Evolutionary conservation across 805 yeast genomes (phyloP), one percentile per base, ranked within the genome.

Genomic region (Sugiyamaella qingdaonensis): DNA sequence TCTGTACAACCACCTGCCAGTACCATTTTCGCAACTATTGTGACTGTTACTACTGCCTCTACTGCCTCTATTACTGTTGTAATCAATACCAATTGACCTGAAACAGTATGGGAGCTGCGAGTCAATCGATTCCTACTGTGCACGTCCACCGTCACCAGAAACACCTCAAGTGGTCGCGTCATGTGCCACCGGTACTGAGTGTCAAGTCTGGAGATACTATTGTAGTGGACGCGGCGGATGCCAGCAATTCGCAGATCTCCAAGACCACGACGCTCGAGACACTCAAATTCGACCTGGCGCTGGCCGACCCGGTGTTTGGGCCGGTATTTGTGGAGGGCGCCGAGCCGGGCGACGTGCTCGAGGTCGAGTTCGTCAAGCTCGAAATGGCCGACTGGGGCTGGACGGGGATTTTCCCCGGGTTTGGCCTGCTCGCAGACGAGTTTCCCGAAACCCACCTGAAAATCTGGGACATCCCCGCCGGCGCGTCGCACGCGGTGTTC

Each of bases 301-400:
- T 41, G 13, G 34, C 48, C 8, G 55, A 53, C 29, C 55, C 55
- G 10, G 52, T 53, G 32, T 53, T 48, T 16, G 55, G 55, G 10
- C 55, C 55, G n/a, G 53, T 53, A 8, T 53, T 41, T 44, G 48
- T 53, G 29, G 52, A 48, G 21, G 53, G 34, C 11, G 55, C 55
- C 18, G 49, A 53, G 18, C 49, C 52, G 13, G 55, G 55, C 13
- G 55, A 53, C 44, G 51, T 46, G 18, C 35, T 53, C 19, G 55
- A 53, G 35, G 55, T 53, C 31, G 52, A 50, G 34, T 21, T 53
- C n/a, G 29, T 48, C 9, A 49, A 53, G 10, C 46, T 53, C 13
- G 48, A 48, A 4, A 16, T 37, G 24, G 37, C 54, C 16, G 50
- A 53, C 37, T 53, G 55, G 55, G 55, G 55, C 16, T 53, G 55